A percentile compares a stretch with the other conserved stretches of the same genome.
These are phyloP conservation scores for Rickenella mellea DNA, from an alignment of 768 basidiomycete species.

Conservation along the genomic window DNA sequence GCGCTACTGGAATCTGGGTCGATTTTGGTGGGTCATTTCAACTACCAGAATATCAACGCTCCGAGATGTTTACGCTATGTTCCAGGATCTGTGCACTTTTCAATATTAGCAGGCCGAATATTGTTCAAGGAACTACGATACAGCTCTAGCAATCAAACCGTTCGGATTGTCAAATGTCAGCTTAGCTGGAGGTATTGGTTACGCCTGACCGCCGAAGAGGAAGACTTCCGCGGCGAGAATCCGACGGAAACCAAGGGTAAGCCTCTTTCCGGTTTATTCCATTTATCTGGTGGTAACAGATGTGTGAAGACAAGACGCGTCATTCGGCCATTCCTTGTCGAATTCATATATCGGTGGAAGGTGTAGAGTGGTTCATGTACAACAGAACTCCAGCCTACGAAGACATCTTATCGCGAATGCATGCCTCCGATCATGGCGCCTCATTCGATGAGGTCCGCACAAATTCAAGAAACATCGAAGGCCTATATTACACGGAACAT, in stretches of 20 bases:
- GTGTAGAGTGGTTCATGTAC: slow-evolving; percentile 89
- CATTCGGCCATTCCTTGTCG: slow-evolving; percentile 55
- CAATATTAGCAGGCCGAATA: slow-evolving; percentile 77
- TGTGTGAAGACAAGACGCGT: slow-evolving; percentile 23
- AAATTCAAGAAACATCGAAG: too few species aligned
- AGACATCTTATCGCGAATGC: slow-evolving; percentile 71
- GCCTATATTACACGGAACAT: too few species aligned
- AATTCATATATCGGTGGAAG: slow-evolving; percentile 70
- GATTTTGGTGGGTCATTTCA: slow-evolving; percentile 53
- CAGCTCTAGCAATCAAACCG: slow-evolving; percentile 86
- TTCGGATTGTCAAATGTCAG: slow-evolving; percentile 75
- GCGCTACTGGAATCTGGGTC: slow-evolving; percentile 72
- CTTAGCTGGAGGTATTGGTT: slow-evolving; percentile 95
- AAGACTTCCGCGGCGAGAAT: slow-evolving; percentile 43
- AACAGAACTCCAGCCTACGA: slow-evolving; percentile 88
- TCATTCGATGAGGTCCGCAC: too few species aligned
- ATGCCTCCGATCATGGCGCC: too few species aligned
- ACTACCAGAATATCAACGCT: too few species aligned
- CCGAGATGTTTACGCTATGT: slow-evolving; percentile 3
- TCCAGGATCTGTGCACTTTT: slow-evolving; percentile 85
- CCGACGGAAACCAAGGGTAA: slow-evolving; percentile 26
- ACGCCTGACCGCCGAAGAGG: slow-evolving; percentile 65
- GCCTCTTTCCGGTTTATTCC: slow-evolving; percentile 1
- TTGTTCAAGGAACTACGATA: slow-evolving; percentile 83
- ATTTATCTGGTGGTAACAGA: slow-evolving; percentile 3